Percentiles rank a stretch among this genome's conserved stretches.
Evolutionary conservation across 129 eudicot species (phyloP).

Genomic region (Artemisia argyi): DNA sequence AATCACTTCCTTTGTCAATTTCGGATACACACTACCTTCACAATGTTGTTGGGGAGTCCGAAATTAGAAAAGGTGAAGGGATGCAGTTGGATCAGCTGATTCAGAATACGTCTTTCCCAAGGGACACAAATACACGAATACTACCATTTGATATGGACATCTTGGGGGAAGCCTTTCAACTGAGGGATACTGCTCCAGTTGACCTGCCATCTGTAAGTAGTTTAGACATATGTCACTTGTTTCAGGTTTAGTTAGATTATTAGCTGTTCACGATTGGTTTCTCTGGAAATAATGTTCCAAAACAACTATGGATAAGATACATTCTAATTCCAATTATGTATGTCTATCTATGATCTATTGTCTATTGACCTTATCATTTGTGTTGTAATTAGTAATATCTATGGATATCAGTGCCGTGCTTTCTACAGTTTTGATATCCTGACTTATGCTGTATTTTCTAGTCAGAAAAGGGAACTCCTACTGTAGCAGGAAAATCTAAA

Average conservation of each 20-base stretch:
- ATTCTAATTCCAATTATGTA: not conserved
- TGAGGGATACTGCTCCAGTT: conserved; percentile 47
- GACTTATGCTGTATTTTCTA: conserved; percentile 18
- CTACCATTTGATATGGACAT: conserved; percentile 55
- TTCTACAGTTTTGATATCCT: not conserved
- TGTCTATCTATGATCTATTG: not conserved
- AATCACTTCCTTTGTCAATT: conserved; percentile 49
- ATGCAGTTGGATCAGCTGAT: conserved; percentile 71
- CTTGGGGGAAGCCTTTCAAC: conserved; percentile 67
- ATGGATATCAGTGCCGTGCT: not conserved
- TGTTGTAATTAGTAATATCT: not conserved
- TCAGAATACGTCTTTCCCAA: conserved; percentile 27
- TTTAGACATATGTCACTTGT: not conserved
- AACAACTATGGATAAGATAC: not conserved
- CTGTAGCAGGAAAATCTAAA: conserved; percentile 35
- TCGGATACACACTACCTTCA: conserved; percentile 67
- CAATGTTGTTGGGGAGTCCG: conserved; percentile 60
- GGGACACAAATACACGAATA: conserved; percentile 32
- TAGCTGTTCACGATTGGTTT: not conserved
- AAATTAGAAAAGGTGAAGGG: conserved; percentile 71
- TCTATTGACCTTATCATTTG: not conserved
- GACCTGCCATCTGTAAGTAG: conserved; percentile 57
- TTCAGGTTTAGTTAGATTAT: not conserved
- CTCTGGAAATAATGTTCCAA: too few relatives aligned
- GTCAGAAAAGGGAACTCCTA: conserved; percentile 58